These are phyloP conservation scores for Saccharum spontaneum DNA, from an alignment of 176 grass and related monocot genomes.

Conservation along the genomic window DNA sequence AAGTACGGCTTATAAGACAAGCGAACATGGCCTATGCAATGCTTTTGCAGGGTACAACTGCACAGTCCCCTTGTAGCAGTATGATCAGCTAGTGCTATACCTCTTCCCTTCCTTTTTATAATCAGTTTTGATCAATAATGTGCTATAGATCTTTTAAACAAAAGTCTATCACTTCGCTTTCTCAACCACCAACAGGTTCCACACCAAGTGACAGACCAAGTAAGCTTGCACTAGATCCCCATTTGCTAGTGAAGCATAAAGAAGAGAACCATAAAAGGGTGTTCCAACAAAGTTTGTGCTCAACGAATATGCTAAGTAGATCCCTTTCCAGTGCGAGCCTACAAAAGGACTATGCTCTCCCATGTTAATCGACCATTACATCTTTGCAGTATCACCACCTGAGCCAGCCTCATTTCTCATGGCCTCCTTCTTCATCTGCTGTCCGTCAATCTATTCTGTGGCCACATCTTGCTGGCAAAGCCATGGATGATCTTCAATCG, in stretches of 20 bases:
- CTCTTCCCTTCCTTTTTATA: background rate
- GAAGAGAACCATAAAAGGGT: slow-evolving; percentile 15
- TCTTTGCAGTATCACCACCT: background rate
- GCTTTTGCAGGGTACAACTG: background rate
- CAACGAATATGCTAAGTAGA: slow-evolving; percentile 46
- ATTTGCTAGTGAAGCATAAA: slow-evolving; percentile 41
- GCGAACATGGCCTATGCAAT: background rate
- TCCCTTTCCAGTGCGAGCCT: slow-evolving; percentile 44
- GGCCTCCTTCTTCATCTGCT: background rate
- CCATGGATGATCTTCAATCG: slow-evolving; percentile 13
- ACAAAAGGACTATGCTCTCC: slow-evolving; percentile 38
- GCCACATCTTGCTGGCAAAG: background rate
- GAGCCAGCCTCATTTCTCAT: slow-evolving; percentile 15
- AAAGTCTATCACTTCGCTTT: slow-evolving; percentile 3
- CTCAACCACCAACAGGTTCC: slow-evolving; percentile 39
- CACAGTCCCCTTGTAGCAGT: background rate
- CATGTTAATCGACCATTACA: slow-evolving; percentile 25
- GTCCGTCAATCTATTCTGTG: background rate
- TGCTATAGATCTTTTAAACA: background rate
- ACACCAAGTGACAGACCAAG: slow-evolving; percentile 28
- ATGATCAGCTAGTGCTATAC: background rate
- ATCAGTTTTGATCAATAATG: background rate
- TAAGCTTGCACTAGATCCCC: slow-evolving; percentile 34
- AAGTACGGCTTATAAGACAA: too few species aligned
- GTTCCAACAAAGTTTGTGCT: slow-evolving; percentile 32